Evolutionary conservation across 2,329 filamentous ascomycete genomes (phyloP).

Genomic region (Colletotrichum sp.): DNA sequence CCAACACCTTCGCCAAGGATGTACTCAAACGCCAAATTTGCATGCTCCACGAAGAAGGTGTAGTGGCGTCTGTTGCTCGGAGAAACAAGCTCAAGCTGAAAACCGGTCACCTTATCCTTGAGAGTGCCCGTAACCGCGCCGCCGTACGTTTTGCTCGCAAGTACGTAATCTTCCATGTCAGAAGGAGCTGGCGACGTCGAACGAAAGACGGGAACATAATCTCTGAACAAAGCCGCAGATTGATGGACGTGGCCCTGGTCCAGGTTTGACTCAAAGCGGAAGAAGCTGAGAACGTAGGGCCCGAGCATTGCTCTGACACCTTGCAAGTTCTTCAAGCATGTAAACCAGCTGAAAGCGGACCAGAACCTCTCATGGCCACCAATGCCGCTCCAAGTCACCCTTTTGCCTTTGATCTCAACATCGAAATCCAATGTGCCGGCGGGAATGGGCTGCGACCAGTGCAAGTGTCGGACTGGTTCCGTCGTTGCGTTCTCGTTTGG

Average conservation of each 20-base stretch:
- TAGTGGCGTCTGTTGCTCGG: neutral
- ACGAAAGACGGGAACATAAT: neutral
- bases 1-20: conserved; percentile 21
- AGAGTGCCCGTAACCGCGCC: conserved; percentile 20
- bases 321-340: neutral
- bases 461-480: neutral
- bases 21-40: neutral
- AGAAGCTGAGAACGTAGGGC: neutral
- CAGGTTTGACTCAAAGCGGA: neutral
- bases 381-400: neutral
- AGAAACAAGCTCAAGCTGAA: neutral
- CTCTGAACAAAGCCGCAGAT: neutral
- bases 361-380: neutral
- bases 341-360: neutral
- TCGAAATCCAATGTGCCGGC: neutral
- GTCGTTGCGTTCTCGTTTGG: neutral
- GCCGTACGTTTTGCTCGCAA: conserved; percentile 19
- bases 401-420: neutral
- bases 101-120: neutral
- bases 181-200: neutral
- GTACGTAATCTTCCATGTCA: neutral
- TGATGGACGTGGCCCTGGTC: neutral
- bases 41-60: neutral
- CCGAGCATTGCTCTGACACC: neutral
- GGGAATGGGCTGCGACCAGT: conserved; percentile 1